phyloP scores from a whole-genome alignment of 129 eudicot species.

The Oenanthe sinensis region DNA sequence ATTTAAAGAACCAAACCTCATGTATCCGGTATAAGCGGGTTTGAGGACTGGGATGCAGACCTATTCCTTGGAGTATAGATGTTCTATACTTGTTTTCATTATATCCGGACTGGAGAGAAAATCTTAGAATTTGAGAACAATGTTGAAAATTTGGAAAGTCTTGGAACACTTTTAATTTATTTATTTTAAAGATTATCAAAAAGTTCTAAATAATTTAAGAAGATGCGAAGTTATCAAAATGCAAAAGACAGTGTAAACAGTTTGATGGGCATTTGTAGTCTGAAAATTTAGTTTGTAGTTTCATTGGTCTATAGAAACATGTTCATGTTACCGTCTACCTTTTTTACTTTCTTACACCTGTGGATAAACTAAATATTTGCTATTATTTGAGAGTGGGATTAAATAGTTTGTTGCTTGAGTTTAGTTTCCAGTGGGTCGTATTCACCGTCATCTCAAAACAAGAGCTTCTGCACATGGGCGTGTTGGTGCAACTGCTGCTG shows the following conservation, averaged over 20 bases:
- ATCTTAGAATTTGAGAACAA: neutral
- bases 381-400: neutral
- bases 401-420: neutral
- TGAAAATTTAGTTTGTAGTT: neutral
- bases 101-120: neutral
- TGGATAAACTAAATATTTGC: neutral
- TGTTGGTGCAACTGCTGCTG: constrained; percentile 10
- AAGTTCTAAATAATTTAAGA: neutral
- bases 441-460: constrained; percentile 9
- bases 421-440: neutral
- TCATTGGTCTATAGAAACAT: neutral
- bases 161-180: too few relatives aligned
- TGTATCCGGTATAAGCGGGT: too few relatives aligned
- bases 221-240: neutral
- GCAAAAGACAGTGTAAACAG: neutral
- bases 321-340: neutral
- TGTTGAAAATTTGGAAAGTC: too few relatives aligned
- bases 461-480: constrained; percentile 4
- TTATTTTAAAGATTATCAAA: neutral
- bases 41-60: neutral
- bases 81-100: neutral
- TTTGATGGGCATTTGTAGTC: neutral
- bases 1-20: too few relatives aligned
- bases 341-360: neutral
- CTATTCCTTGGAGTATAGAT: neutral